A percentile compares a stretch with the other conserved stretches of the same genome.
Evolutionary conservation across 805 yeast genomes (phyloP).

Genomic region (Priceomyces haplophilus): DNA sequence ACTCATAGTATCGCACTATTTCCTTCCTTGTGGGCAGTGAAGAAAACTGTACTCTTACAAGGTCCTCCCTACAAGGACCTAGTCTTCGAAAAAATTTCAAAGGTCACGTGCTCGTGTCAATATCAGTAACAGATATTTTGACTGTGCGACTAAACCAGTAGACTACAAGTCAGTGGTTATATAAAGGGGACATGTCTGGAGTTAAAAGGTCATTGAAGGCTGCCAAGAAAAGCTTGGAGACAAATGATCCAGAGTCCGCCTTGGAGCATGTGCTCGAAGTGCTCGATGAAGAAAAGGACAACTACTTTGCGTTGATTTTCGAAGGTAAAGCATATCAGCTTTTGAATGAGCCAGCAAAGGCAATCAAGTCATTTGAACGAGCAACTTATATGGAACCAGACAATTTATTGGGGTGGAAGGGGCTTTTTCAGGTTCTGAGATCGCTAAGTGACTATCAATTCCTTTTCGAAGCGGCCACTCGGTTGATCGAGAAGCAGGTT

Average conservation of each 20-base stretch:
- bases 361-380: conserved; percentile 41
- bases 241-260: conserved; percentile 61
- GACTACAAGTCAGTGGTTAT: not conserved
- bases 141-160: not conserved
- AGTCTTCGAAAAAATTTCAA: not conserved
- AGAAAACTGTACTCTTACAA: not conserved
- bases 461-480: conserved; percentile 48
- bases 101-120: not conserved
- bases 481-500: conserved; percentile 38
- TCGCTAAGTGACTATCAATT: conserved; percentile 33
- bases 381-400: conserved; percentile 52
- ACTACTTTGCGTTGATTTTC: conserved; percentile 67
- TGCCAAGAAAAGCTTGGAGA: conserved; percentile 48
- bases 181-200: conserved; percentile 13
- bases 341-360: conserved; percentile 34
- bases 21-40: not conserved
- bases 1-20: conserved; percentile 13
- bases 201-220: conserved; percentile 30
- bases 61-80: not conserved
- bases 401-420: conserved; percentile 76
- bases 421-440: conserved; percentile 52
- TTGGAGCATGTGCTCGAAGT: conserved; percentile 54
- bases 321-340: conserved; percentile 66
- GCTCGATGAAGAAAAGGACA: conserved; percentile 50
- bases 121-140: not conserved